A percentile compares a stretch with the other conserved stretches of the same genome.
phyloP scores from a whole-genome alignment of 345 rosid species.

The Hirschfeldia incana region DNA sequence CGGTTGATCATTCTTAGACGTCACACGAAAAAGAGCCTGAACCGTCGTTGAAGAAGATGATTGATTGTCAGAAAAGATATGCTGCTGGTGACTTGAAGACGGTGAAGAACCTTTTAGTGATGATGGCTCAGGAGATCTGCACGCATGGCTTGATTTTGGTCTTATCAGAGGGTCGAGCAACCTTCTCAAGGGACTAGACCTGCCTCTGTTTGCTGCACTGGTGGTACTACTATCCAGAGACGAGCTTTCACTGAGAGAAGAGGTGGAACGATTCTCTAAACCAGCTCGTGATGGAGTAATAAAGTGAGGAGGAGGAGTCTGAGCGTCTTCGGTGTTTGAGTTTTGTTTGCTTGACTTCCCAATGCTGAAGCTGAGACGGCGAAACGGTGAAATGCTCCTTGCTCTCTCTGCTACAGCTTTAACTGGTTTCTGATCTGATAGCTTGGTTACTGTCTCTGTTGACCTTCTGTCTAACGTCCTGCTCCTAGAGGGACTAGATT shows the following conservation, averaged over 20 bases:
- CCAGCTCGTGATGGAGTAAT: conserved; percentile 45
- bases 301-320: conserved; percentile 39
- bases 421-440: conserved; percentile 42
- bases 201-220: conserved; percentile 54
- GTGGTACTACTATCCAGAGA: conserved; percentile 34
- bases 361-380: conserved; percentile 63
- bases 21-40: conserved; percentile 87
- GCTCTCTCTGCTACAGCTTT: conserved; percentile 56
- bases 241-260: conserved; percentile 43
- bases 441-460: conserved; percentile 8
- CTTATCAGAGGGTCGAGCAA: conserved; percentile 73
- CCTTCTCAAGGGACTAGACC: conserved; percentile 93
- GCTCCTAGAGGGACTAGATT: conserved; percentile 41
- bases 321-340: conserved; percentile 50
- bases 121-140: conserved; percentile 47
- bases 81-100: conserved; percentile 38
- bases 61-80: conserved; percentile 38
- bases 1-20: conserved; percentile 81
- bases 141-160: conserved; percentile 52
- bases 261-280: conserved; percentile 45
- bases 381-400: conserved; percentile 85
- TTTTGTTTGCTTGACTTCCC: conserved; percentile 57
- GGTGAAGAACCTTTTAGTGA: conserved; percentile 41
- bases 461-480: conserved; percentile 44
- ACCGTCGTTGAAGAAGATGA: conserved; percentile 42